Percentiles rank a stretch among this genome's conserved stretches.
These are phyloP conservation scores for Ricinus communis DNA, from an alignment of 345 rosid species.

Conservation along the genomic window DNA sequence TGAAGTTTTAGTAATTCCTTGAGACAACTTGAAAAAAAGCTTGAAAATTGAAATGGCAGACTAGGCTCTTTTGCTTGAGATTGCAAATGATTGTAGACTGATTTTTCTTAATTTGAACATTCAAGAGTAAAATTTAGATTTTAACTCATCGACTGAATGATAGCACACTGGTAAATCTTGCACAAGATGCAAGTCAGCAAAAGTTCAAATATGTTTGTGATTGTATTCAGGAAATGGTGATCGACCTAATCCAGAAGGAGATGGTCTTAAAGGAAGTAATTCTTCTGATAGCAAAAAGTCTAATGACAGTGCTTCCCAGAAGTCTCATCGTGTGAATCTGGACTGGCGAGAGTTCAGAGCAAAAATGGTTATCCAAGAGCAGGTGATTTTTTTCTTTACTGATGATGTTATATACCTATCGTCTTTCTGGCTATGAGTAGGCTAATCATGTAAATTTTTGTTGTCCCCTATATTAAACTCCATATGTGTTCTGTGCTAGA, in stretches of 20 bases:
- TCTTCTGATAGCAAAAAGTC: conserved; percentile 56
- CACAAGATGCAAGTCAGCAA: background rate
- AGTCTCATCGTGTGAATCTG: conserved; percentile 39
- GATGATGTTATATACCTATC: background rate
- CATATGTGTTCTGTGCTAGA: background rate
- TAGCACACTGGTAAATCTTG: background rate
- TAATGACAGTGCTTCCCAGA: conserved; percentile 52
- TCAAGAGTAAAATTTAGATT: background rate
- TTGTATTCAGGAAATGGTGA: conserved; percentile 50
- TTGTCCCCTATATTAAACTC: background rate
- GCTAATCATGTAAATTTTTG: background rate
- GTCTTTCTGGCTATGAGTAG: background rate
- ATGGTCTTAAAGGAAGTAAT: conserved; percentile 54
- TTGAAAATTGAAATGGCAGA: background rate
- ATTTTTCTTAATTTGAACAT: background rate
- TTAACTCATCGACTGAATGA: background rate
- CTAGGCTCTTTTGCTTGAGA: background rate
- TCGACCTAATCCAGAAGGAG: conserved; percentile 49
- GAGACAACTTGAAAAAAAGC: background rate
- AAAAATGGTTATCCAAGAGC: conserved; percentile 60
- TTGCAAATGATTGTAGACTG: background rate
- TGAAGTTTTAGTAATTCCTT: background rate
- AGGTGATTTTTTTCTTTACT: conserved; percentile 47
- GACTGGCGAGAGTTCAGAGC: conserved; percentile 98
- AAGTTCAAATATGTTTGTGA: background rate